Base-by-base conservation (phyloP, 345 rosid genomes). In the Raphanus sativus region DNA sequence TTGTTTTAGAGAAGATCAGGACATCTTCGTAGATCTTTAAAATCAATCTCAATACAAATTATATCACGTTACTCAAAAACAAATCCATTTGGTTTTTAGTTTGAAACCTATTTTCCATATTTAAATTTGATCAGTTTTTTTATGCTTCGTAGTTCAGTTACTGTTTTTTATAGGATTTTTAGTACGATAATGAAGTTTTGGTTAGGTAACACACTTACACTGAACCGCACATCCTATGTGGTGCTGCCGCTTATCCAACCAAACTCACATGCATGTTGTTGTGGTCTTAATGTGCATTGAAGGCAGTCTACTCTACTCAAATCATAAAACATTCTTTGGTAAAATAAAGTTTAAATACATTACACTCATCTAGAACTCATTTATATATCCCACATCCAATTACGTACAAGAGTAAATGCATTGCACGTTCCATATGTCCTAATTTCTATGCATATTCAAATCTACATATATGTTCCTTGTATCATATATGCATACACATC, bases 231-330 rank as follows among this genome's bases (percentile, higher is more conserved):
- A 73, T 50, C 68, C 65, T 59, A 78, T 67, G 81, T 66, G 77
- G 52, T 67, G 74, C 29, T 73, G 69, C 77, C 69, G 34, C 74
- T 50, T 34, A 67, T 72, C 40, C 59, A 73, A 65, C 70, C 12
- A 62, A 66, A 34, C 67, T 78, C 82, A 80, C 77, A 76, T 74
- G 82, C 81, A 74, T 78, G 33, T 74, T 36, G 80, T 69, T 58
- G 73, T 50, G n/a, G 6, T 29, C 65, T 70, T 68, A 48, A 26
- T 30, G 79, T 36, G 11, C 77, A 76, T 58, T 78, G 32, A 69
- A 60, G 50, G 16, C 45, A 38, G 9, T 13, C 42, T 61, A n/a
- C 8, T 16, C 48, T 40, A 50, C 54, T 48, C 56, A 59, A 38
- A 38, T 62, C 50, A 30, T n/a, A 34, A 13, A 69, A 78, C 77